Conservation (phyloP, 352 stramenopile genomes). For the Phytophthora colocasiae region DNA sequence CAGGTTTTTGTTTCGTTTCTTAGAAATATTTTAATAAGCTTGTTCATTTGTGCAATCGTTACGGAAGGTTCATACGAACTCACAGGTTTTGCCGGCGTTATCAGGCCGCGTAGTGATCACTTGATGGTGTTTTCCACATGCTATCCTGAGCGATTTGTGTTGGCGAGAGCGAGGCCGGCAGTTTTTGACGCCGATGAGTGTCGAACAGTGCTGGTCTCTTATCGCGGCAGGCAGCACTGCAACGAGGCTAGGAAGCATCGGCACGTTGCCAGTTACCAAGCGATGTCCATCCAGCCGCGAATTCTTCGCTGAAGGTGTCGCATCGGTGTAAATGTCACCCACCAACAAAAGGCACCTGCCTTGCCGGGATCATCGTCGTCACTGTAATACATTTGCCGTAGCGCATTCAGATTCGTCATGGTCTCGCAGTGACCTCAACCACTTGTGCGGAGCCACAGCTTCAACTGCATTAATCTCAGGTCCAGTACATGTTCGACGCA, state of each 20-base stretch:
- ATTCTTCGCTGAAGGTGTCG: constrained; percentile 12
- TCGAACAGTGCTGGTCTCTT: constrained; percentile 4
- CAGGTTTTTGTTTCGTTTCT: background rate
- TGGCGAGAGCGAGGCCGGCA: constrained; percentile 1
- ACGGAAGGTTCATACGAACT: background rate
- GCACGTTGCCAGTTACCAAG: background rate
- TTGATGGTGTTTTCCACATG: constrained; percentile 22
- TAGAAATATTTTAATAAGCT: constrained; percentile 6
- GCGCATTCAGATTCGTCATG: background rate
- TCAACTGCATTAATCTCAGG: too few species aligned
- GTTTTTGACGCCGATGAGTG: constrained; percentile 10
- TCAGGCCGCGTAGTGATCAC: constrained; percentile 10
- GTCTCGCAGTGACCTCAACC: background rate
- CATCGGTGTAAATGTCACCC: constrained; percentile 5
- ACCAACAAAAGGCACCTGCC: background rate
- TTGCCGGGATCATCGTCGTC: constrained; percentile 1
- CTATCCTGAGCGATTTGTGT: constrained; percentile 14
- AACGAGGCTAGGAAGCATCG: background rate
- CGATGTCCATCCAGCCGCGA: constrained; percentile 5
- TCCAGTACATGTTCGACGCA: too few species aligned
- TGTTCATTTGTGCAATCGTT: background rate
- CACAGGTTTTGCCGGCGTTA: background rate
- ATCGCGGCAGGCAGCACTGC: constrained; percentile 5
- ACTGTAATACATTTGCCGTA: constrained; percentile 19
- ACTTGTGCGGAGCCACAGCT: background rate